These are phyloP conservation scores for Theileria luwenshuni DNA, from an alignment of 169 alveolate genomes.

Conservation along the genomic window DNA sequence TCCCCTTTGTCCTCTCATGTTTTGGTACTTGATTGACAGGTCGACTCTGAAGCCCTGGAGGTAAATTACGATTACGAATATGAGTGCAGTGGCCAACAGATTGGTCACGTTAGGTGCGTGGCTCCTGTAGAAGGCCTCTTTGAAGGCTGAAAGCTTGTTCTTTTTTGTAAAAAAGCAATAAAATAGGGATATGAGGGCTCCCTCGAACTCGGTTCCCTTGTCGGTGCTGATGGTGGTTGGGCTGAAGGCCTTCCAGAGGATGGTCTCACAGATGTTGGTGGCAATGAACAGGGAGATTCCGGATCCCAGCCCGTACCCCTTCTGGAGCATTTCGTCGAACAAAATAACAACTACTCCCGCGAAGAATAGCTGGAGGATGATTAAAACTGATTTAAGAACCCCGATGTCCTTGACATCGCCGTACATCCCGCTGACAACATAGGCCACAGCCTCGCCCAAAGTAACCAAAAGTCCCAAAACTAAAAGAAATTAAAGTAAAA, in stretches of 20 bases:
- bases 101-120: conserved; percentile 98
- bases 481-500: conserved; percentile 8
- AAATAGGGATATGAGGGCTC: conserved; percentile 97
- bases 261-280: conserved; percentile 98
- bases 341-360: conserved; percentile 99
- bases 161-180: conserved; percentile 94
- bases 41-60: conserved; percentile 99
- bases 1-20: conserved; percentile 96
- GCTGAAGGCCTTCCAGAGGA: conserved; percentile 98
- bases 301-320: conserved; percentile 99
- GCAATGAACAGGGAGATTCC: conserved; percentile 99
- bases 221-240: conserved; percentile 99
- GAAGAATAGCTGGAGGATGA: conserved; percentile 94
- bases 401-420: conserved; percentile 97
- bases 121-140: conserved; percentile 94
- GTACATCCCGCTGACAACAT: conserved; percentile 96
- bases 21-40: conserved; percentile 92
- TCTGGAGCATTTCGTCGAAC: conserved; percentile 97
- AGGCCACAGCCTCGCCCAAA: conserved; percentile 99
- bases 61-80: conserved; percentile 96
- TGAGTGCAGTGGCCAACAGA: conserved; percentile 94
- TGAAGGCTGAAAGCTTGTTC: conserved; percentile 78
- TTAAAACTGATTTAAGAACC: conserved; percentile 93
- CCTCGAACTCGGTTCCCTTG: conserved; percentile 98
- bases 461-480: conserved; percentile 97